Conservation (phyloP, 148 eudicot species). For the Heliamphora exappendiculata region DNA sequence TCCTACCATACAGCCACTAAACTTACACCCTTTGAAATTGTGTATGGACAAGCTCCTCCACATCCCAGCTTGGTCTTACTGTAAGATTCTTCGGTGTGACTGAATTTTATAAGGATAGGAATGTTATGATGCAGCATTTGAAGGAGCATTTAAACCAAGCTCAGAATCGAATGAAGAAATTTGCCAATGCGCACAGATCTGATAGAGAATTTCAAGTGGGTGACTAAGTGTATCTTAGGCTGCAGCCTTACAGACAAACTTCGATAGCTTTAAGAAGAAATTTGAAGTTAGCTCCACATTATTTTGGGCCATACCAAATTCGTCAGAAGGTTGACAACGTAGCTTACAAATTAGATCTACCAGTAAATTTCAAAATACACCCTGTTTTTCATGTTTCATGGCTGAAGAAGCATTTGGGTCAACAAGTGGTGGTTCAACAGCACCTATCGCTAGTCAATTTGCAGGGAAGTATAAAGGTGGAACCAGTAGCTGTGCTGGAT, state of each 20-base stretch:
- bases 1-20: neutral
- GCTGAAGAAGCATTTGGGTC: neutral
- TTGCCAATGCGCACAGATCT: neutral
- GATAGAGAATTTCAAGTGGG: conserved; percentile 4
- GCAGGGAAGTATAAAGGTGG: neutral
- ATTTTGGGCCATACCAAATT: neutral
- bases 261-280: neutral
- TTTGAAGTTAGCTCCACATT: neutral
- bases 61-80: neutral
- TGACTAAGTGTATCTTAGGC: conserved; percentile 9
- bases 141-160: neutral
- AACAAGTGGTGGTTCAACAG: neutral
- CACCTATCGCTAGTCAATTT: neutral
- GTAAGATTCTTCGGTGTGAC: neutral
- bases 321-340: neutral
- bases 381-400: conserved; percentile 13
- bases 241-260: conserved; percentile 7
- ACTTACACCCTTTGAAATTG: neutral
- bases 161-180: neutral
- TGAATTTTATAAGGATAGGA: neutral
- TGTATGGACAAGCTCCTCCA: conserved; percentile 3
- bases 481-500: neutral
- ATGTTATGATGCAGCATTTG: neutral
- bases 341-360: conserved; percentile 2
- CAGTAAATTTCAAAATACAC: neutral